Base-by-base conservation (phyloP, 2,329 filamentous ascomycete genomes). In the Fusarium sp. region DNA sequence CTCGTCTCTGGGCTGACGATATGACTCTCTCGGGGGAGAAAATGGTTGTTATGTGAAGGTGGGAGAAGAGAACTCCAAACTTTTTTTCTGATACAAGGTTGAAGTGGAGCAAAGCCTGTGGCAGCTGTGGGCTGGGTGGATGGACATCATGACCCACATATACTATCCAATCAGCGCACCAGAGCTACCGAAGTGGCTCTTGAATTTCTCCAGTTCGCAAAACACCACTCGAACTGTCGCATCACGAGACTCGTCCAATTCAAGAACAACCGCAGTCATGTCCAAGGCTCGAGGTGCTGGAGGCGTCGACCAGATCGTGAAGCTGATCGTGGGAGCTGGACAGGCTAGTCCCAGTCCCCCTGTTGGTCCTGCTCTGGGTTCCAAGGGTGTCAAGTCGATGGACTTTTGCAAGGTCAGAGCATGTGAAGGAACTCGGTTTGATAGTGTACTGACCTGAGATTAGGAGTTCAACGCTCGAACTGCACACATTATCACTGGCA, bases 311-410 rank as follows among this genome's bases (percentile, higher is more conserved):
- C 89, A 93, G 81, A 90, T 98, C 64, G 94, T 99, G 79, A 99
- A 98, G 85, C 88, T 99, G 81, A 97, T 99, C 73, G 96, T 99
- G 67, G 96, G 95, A 76, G 96, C 96, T 60, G 96, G 96, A 26
- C 93, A 98, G 81, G 96, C 96, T 64, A 95, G 91, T 76, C 96
- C 96, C 30, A 97, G 94, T 82, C 96, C 96, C 34, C 96, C 96
- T 7, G 94, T 99, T 76, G 96, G 96, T 85, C 96, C 96, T 62
- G 96, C 96, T 56, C 88, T 99, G 71, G 96, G 96, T 83, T 95
- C 91, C 80, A 98, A 98, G 85, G 96, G 96, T 85, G 92, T 99
- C 68, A 99, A 99, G 85, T 97, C 93, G 62, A 99, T 99, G 91
- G 96, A 99, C 83, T 99, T 98, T 81, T 98, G 96, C 89, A 98